These are phyloP conservation scores for Asterionellopsis glacialis DNA, from an alignment of 108 stramenopile genomes.

Conservation along the genomic window DNA sequence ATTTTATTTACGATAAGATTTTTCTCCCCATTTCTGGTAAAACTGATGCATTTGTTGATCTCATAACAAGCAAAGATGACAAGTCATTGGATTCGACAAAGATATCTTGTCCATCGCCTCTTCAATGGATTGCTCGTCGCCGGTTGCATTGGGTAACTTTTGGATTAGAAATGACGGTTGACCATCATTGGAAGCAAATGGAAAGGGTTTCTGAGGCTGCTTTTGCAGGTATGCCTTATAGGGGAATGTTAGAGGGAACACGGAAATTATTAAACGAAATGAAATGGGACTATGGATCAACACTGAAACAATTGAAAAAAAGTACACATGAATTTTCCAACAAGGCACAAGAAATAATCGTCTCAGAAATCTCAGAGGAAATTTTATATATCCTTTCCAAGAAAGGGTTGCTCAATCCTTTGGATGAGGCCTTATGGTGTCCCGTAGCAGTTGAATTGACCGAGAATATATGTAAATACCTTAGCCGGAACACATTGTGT, in stretches of 20 bases:
- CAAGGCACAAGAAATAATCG: no score
- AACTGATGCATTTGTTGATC: slow-evolving; percentile 6
- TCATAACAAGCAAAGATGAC: no score
- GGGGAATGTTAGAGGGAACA: no score
- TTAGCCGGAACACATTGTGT: neutral
- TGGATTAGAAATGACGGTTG: no score
- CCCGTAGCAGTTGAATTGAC: slow-evolving; percentile 24
- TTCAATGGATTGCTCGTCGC: slow-evolving; percentile 29
- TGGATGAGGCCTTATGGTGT: slow-evolving; percentile 36
- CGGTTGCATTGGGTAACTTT: slow-evolving; percentile 29
- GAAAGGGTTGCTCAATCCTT: slow-evolving; percentile 13
- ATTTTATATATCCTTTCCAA: slow-evolving; percentile 18
- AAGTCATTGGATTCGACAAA: no score
- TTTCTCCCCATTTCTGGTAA: slow-evolving; percentile 1
- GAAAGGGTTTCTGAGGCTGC: neutral
- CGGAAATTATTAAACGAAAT: neutral
- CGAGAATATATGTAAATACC: slow-evolving; percentile 5
- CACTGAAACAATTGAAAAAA: neutral
- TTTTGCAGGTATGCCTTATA: neutral
- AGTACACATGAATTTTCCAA: no score
- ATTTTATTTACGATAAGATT: slow-evolving; percentile 18
- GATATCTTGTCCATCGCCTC: slow-evolving; percentile 8
- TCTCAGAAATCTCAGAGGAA: slow-evolving; percentile 29
- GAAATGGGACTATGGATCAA: neutral
- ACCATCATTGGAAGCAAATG: neutral